These are phyloP conservation scores for Irpex lacteus DNA, from an alignment of 1,284 basidiomycete genomes.

Conservation along the genomic window DNA sequence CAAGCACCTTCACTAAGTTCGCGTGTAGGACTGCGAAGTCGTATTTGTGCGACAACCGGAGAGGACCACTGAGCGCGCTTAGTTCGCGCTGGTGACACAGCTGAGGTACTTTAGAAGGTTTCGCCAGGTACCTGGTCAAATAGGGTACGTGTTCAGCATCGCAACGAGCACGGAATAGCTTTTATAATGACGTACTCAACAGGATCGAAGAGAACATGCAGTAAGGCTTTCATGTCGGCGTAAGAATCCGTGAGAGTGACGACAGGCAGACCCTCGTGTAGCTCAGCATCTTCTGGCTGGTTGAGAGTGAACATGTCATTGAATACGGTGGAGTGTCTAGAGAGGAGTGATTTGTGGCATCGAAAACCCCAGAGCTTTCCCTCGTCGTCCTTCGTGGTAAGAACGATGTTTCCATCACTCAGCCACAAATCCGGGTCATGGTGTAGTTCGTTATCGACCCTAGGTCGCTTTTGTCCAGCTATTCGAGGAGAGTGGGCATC, in stretches of 20 bases:
- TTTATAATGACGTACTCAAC: not conserved
- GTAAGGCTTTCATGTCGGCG: not conserved
- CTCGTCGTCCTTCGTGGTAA: not conserved
- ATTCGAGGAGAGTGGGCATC: not conserved
- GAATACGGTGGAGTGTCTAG: constrained; percentile 2
- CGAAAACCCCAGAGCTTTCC: constrained; percentile 3
- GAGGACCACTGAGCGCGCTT: not conserved
- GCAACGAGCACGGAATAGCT: too few species aligned
- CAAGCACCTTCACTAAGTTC: not conserved
- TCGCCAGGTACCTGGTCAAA: too few species aligned
- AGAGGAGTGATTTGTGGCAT: constrained; percentile 13
- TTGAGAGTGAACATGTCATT: constrained; percentile 1
- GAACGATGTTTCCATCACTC: constrained; percentile 15
- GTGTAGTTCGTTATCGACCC: not conserved
- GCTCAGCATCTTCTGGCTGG: not conserved
- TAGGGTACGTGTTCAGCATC: too few species aligned
- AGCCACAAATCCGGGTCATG: constrained; percentile 12
- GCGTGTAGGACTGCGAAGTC: not conserved
- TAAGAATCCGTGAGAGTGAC: not conserved
- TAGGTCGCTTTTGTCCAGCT: not conserved
- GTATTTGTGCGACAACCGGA: not conserved
- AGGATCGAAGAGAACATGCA: not conserved
- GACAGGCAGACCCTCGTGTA: not conserved
- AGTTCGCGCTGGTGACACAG: not conserved
- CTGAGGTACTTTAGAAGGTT: too few species aligned